Percentiles rank a stretch among this genome's conserved stretches.
Conservation (phyloP, 306 rosid genomes). For the Corylus heterophylla region DNA sequence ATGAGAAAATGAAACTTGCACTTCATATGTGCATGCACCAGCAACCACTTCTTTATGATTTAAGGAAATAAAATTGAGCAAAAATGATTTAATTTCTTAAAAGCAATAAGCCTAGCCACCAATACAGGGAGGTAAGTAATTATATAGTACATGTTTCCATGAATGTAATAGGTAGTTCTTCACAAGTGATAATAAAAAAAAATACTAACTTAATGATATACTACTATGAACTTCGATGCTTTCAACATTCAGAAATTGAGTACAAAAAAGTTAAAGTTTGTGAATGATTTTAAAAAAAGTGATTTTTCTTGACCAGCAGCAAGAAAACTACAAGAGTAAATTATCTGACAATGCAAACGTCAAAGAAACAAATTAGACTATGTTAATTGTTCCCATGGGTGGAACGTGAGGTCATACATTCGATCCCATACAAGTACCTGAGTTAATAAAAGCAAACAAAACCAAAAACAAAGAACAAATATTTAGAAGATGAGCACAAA, state of each 20-base stretch:
- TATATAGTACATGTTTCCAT: background rate
- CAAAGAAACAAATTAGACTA: background rate
- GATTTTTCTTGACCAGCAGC: background rate
- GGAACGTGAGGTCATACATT: background rate
- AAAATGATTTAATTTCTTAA: constrained; percentile 20
- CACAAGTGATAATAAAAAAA: background rate
- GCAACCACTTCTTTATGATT: background rate
- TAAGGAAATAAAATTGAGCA: constrained; percentile 23
- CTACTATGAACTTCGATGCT: no score
- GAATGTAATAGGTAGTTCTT: background rate
- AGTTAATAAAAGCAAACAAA: background rate
- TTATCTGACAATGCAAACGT: background rate
- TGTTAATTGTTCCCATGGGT: background rate
- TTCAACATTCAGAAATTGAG: background rate
- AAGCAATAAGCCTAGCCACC: background rate
- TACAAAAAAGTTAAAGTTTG: background rate
- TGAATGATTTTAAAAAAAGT: background rate
- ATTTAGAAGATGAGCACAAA: background rate
- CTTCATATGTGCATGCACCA: constrained; percentile 17
- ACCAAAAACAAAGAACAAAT: background rate
- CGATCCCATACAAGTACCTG: background rate
- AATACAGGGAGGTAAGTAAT: background rate
- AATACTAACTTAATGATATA: background rate
- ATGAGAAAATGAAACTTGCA: constrained; percentile 22
- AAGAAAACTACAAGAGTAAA: background rate